Evolutionary conservation across 2,329 filamentous ascomycete genomes (phyloP).

Genomic region (Talaromyces pinophilus): DNA sequence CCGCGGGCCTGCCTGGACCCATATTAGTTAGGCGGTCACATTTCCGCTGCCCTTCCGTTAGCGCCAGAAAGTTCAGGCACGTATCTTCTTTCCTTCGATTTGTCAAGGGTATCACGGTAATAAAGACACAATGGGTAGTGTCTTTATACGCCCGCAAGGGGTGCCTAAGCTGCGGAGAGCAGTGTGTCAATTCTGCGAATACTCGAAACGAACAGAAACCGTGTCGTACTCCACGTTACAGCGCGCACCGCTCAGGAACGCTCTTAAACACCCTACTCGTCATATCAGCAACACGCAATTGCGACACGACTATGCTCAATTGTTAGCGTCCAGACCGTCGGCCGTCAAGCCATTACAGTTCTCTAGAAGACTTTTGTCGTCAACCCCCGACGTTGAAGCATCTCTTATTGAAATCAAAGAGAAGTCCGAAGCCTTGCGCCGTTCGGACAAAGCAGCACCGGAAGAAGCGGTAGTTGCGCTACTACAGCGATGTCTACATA

Average conservation of each 20-base stretch:
- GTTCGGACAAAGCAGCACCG: constrained; percentile 35
- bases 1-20: constrained; percentile 1
- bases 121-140: constrained; percentile 37
- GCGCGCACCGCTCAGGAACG: constrained; percentile 11
- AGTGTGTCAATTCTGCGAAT: constrained; percentile 44
- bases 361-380: constrained; percentile 4
- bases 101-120: neutral
- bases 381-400: constrained; percentile 21
- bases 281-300: constrained; percentile 8
- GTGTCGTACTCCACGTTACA: constrained; percentile 25
- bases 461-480: constrained; percentile 39
- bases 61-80: constrained; percentile 12
- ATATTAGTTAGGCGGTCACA: constrained; percentile 17
- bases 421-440: constrained; percentile 33
- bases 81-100: neutral
- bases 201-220: constrained; percentile 31
- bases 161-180: constrained; percentile 23
- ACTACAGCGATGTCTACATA: constrained; percentile 38
- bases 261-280: constrained; percentile 5
- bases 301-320: neutral
- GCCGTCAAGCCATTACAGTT: neutral
- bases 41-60: constrained; percentile 8
- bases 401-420: constrained; percentile 36
- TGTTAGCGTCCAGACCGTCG: neutral
- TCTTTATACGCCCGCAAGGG: constrained; percentile 34